These are phyloP conservation scores for Isabelozyma gotoi DNA, from an alignment of 805 yeast species.

Conservation along the genomic window DNA sequence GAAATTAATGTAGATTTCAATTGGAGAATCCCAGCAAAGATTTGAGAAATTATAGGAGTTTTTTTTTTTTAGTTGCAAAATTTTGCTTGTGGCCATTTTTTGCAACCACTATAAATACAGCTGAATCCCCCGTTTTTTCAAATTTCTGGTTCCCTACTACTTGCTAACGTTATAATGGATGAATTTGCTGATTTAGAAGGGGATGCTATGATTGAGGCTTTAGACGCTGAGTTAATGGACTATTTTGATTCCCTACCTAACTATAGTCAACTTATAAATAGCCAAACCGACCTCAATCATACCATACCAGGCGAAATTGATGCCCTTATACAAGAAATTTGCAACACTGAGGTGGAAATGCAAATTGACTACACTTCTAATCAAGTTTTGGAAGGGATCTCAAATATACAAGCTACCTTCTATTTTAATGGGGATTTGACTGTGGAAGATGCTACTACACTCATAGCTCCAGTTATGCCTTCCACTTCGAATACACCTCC, in stretches of 20 bases:
- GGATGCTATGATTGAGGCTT: background rate
- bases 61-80: background rate
- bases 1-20: too few relatives aligned
- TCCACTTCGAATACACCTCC: too few relatives aligned
- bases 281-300: background rate
- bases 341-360: too few relatives aligned
- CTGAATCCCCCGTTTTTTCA: background rate
- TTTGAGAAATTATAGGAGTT: too few relatives aligned
- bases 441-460: too few relatives aligned
- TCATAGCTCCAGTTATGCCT: too few relatives aligned
- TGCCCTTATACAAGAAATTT: background rate
- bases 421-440: too few relatives aligned
- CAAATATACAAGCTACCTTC: too few relatives aligned
- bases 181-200: background rate
- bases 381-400: too few relatives aligned
- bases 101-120: background rate
- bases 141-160: background rate
- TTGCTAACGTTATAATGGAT: background rate
- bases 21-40: too few relatives aligned
- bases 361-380: too few relatives aligned
- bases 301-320: background rate
- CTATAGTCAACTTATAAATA: background rate
- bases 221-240: background rate
- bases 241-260: background rate
- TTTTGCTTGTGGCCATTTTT: background rate